Percentiles rank a stretch among this genome's conserved stretches.
These are phyloP conservation scores for Alternaria triticimaculans DNA, from an alignment of 2,329 filamentous ascomycete genomes.

Conservation along the genomic window DNA sequence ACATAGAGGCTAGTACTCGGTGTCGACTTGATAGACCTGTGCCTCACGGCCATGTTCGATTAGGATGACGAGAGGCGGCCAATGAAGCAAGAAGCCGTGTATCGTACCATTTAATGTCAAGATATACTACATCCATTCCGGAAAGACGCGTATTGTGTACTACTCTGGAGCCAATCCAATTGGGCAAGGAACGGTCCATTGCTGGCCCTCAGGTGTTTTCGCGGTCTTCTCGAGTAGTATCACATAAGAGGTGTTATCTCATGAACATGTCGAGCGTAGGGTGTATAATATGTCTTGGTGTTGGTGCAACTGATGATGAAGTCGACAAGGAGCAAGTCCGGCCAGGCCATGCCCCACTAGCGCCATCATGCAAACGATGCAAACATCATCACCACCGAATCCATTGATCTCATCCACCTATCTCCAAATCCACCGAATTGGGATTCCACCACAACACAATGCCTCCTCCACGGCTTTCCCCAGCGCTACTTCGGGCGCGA, in stretches of 20 bases:
- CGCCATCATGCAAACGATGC: constrained; percentile 25
- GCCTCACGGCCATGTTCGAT: not conserved
- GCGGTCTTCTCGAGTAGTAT: not conserved
- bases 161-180: not conserved
- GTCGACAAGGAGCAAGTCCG: constrained; percentile 7
- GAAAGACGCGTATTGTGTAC: not conserved
- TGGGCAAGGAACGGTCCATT: not conserved
- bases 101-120: not conserved
- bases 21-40: not conserved
- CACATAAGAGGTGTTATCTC: not conserved
- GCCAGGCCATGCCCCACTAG: constrained; percentile 4
- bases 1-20: not conserved
- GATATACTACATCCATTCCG: not conserved
- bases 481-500: constrained; percentile 32
- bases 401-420: constrained; percentile 25
- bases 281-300: not conserved
- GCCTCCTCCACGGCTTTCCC: constrained; percentile 35
- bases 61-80: not conserved
- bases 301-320: not conserved
- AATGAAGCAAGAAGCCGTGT: not conserved
- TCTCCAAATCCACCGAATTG: constrained; percentile 9
- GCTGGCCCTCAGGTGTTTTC: not conserved
- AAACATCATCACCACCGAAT: constrained; percentile 27
- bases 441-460: constrained; percentile 23
- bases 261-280: not conserved